Conservation (phyloP, 192 early-diverging fungal genomes). For the Backusella tarrabulga region DNA sequence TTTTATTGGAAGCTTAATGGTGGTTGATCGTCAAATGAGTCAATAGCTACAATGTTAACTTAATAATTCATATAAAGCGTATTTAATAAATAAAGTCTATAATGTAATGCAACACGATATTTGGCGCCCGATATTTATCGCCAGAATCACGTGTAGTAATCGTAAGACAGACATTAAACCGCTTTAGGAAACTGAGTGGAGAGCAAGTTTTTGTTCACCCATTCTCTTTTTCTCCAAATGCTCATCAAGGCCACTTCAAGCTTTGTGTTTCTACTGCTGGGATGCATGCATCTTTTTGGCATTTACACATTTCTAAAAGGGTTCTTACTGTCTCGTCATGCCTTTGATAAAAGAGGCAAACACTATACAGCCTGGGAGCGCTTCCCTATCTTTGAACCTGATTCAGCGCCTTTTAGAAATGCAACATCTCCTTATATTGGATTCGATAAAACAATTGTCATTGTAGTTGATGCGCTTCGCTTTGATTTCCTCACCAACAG, state of each 20-base stretch:
- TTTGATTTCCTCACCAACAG: slow-evolving; percentile 48
- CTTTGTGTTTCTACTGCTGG: slow-evolving; percentile 4
- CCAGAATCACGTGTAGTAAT: neutral
- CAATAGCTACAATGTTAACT: neutral
- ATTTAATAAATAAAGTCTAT: too few relatives aligned
- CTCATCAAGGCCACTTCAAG: neutral
- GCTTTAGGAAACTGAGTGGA: neutral
- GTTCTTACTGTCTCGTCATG: slow-evolving; percentile 69
- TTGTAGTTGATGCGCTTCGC: slow-evolving; percentile 76
- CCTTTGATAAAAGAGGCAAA: slow-evolving; percentile 39
- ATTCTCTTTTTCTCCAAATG: neutral
- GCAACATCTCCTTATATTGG: neutral
- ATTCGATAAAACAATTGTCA: slow-evolving; percentile 46
- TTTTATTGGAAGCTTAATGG: slow-evolving; percentile 94
- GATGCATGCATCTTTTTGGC: slow-evolving; percentile 35
- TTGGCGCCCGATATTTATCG: too few relatives aligned
- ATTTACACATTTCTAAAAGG: slow-evolving; percentile 70
- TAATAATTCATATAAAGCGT: neutral
- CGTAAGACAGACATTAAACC: neutral
- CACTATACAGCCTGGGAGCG: slow-evolving; percentile 20
- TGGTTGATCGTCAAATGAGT: slow-evolving; percentile 52
- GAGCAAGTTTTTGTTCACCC: neutral
- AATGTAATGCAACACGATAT: neutral
- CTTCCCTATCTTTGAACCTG: slow-evolving; percentile 9
- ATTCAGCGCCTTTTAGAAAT: neutral